Conservation (phyloP, 306 rosid genomes). For the Trichosanthes truncata region DNA sequence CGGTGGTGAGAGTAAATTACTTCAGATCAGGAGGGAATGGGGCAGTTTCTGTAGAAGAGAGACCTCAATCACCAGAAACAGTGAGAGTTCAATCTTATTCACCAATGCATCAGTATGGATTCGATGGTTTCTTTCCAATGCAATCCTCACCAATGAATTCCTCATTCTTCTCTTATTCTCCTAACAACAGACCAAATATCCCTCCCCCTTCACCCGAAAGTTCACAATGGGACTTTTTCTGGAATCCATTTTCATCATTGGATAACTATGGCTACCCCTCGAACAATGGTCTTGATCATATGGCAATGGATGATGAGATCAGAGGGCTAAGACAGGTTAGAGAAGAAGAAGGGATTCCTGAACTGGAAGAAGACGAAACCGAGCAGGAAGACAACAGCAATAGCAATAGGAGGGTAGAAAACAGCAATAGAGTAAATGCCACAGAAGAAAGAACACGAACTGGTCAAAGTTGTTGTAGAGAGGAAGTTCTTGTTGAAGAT, state of each 20-base stretch:
- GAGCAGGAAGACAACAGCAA: slow-evolving; percentile 37
- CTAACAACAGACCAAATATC: slow-evolving; percentile 36
- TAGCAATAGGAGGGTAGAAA: not conserved
- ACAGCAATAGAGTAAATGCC: slow-evolving; percentile 19
- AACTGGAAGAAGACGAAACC: slow-evolving; percentile 62
- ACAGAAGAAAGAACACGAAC: slow-evolving; percentile 35
- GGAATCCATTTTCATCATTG: slow-evolving; percentile 85
- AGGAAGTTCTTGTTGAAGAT: slow-evolving; percentile 56
- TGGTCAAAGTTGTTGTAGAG: slow-evolving; percentile 29
- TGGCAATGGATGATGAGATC: slow-evolving; percentile 46
- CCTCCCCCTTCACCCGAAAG: slow-evolving; percentile 70
- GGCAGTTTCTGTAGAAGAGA: slow-evolving; percentile 70
- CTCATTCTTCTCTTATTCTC: slow-evolving; percentile 54
- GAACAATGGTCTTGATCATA: slow-evolving; percentile 32
- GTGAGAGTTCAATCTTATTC: slow-evolving; percentile 57
- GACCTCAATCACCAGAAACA: slow-evolving; percentile 57
- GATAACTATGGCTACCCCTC: slow-evolving; percentile 72
- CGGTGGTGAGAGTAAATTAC: slow-evolving; percentile 51
- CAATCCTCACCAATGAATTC: slow-evolving; percentile 55
- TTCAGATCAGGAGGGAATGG: slow-evolving; percentile 64
- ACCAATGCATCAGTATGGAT: slow-evolving; percentile 43
- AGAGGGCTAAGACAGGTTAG: slow-evolving; percentile 62
- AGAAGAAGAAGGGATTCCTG: slow-evolving; percentile 91
- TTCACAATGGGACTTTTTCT: slow-evolving; percentile 87
- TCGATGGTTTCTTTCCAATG: slow-evolving; percentile 50